phyloP scores from a whole-genome alignment of 768 basidiomycete genomes.

The Ramaria rubella region DNA sequence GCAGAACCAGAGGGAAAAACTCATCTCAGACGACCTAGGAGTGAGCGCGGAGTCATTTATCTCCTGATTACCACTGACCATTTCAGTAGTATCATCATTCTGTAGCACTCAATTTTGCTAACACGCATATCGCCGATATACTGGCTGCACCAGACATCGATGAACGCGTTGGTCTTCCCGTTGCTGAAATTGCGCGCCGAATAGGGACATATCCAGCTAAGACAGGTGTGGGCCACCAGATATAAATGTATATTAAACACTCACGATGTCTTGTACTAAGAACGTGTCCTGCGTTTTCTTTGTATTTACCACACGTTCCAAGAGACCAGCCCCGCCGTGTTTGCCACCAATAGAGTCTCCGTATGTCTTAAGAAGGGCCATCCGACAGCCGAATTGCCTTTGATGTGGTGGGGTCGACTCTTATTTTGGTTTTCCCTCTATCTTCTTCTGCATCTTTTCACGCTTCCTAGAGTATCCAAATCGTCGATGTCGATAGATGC shows the following conservation, averaged over 20 bases:
- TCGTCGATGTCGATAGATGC: too few species aligned
- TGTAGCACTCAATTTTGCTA: conserved; percentile 6
- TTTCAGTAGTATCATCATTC: conserved; percentile 8
- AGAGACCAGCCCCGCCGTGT: conserved; percentile 4
- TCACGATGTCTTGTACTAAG: neutral
- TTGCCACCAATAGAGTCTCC: conserved; percentile 6
- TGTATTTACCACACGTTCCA: conserved; percentile 8
- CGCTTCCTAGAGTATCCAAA: too few species aligned
- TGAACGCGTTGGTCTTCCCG: neutral
- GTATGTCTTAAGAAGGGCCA: neutral
- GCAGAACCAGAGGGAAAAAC: conserved; percentile 8
- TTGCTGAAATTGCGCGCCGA: conserved; percentile 4
- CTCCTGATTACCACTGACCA: neutral
- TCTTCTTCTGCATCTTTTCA: too few species aligned
- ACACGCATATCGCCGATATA: conserved; percentile 3
- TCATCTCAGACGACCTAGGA: neutral
- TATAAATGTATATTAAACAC: too few species aligned
- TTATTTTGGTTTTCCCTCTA: neutral
- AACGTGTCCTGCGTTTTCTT: conserved; percentile 3
- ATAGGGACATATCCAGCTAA: neutral
- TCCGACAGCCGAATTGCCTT: neutral
- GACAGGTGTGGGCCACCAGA: too few species aligned
- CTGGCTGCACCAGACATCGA: neutral
- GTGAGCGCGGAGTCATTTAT: neutral
- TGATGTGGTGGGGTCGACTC: neutral